These are phyloP conservation scores for Lichtheimia corymbifera DNA, from an alignment of 371 early-diverging fungal genomes.

Conservation along the genomic window DNA sequence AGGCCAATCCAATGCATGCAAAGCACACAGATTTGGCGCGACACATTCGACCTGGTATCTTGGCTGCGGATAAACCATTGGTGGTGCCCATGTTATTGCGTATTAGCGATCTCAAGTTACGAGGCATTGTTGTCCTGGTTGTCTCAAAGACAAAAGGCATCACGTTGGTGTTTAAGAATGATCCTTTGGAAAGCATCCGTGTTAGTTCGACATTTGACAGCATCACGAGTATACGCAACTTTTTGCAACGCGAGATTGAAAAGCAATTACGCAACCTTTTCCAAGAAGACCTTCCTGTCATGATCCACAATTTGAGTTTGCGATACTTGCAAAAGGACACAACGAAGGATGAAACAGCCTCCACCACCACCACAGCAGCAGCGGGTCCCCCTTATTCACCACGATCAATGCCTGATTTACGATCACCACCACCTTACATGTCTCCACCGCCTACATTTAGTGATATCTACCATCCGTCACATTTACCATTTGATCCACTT, in stretches of 20 bases:
- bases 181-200: conserved; percentile 90
- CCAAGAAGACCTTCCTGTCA: conserved; percentile 89
- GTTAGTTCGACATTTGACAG: conserved; percentile 95
- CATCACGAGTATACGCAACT: conserved; percentile 80
- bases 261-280: conserved; percentile 77
- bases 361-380: not conserved
- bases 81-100: conserved; percentile 95
- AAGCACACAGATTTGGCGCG: conserved; percentile 53
- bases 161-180: conserved; percentile 95
- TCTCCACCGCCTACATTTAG: not conserved
- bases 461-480: not conserved
- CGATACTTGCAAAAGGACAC: conserved; percentile 24
- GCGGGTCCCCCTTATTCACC: not conserved
- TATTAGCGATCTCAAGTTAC: conserved; percentile 83
- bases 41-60: conserved; percentile 68
- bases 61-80: conserved; percentile 92
- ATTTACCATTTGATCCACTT: conserved; percentile 12
- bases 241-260: conserved; percentile 67
- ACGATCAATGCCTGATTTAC: not conserved
- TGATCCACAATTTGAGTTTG: conserved; percentile 89
- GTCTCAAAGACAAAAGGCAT: conserved; percentile 91
- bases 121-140: conserved; percentile 91
- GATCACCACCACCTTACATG: not conserved
- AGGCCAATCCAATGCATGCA: conserved; percentile 81
- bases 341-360: conserved; percentile 14